These are phyloP conservation scores for Fusarium veterinarium DNA, from an alignment of 2,329 filamentous ascomycete species.

Conservation along the genomic window DNA sequence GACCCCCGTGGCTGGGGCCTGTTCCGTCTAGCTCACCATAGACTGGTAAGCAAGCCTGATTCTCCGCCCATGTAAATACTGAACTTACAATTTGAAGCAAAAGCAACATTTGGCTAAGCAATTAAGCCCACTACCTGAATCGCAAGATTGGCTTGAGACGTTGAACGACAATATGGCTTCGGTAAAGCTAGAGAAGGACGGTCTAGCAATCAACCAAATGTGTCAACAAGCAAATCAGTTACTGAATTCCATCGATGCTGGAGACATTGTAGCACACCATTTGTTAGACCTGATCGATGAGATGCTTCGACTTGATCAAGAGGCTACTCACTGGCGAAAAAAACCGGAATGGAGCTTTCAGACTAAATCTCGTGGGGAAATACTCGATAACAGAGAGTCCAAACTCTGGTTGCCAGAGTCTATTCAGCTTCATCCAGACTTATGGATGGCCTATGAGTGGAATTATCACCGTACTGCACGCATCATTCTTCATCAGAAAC, in stretches of 20 bases:
- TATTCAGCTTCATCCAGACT: conserved; percentile 51
- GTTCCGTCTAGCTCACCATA: conserved; percentile 54
- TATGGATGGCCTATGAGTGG: conserved; percentile 57
- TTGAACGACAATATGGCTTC: conserved; percentile 44
- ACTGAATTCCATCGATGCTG: conserved; percentile 26
- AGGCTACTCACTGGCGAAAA: conserved; percentile 47
- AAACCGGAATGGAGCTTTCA: conserved; percentile 50
- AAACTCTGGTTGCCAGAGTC: conserved; percentile 34
- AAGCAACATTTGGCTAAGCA: conserved; percentile 52
- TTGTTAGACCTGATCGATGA: conserved; percentile 46
- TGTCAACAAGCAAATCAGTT: conserved; percentile 49
- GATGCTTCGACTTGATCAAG: conserved; percentile 47
- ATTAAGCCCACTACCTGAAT: conserved; percentile 44
- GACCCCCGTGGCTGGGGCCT: conserved; percentile 53
- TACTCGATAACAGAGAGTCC: conserved; percentile 5
- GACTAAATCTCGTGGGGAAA: conserved; percentile 34
- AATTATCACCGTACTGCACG: conserved; percentile 54
- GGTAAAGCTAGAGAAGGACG: conserved; percentile 35
- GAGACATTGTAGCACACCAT: background rate
- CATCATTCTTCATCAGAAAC: conserved; percentile 51
- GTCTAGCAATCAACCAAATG: conserved; percentile 23
- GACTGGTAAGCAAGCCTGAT: conserved; percentile 38
- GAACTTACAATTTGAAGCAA: conserved; percentile 38
- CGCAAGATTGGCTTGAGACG: conserved; percentile 45
- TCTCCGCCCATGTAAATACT: background rate